These are phyloP conservation scores for Dactylorhiza incarnata DNA, from an alignment of 106 monocot species.

Conservation along the genomic window DNA sequence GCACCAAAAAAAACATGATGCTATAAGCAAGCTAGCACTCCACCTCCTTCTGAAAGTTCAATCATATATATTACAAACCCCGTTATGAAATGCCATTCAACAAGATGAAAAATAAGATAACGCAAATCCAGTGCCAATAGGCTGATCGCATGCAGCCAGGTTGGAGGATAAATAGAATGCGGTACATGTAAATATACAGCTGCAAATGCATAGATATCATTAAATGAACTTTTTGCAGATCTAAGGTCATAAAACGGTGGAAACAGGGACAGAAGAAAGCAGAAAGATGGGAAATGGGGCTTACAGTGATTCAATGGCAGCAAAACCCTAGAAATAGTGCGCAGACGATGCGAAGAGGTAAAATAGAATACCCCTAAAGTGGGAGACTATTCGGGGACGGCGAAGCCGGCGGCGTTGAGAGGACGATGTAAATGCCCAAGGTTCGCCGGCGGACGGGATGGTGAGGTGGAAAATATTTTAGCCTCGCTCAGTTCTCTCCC, in stretches of 20 bases:
- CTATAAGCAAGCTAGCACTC: neutral
- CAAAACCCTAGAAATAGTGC: neutral
- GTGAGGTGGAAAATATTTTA: neutral
- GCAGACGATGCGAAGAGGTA: neutral
- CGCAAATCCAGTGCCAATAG: neutral
- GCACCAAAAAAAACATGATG: neutral
- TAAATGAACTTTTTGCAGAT: neutral
- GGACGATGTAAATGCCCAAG: neutral
- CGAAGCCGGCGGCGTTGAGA: neutral
- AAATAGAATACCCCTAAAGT: neutral
- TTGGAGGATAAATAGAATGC: neutral
- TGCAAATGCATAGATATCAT: neutral
- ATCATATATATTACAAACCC: neutral
- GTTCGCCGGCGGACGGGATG: neutral
- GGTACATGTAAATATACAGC: neutral
- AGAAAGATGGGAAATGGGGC: neutral
- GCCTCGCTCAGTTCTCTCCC: neutral
- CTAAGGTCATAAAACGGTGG: neutral
- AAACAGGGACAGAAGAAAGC: neutral
- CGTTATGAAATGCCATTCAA: neutral
- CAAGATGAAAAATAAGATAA: neutral
- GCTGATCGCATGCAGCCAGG: neutral
- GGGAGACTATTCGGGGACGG: neutral
- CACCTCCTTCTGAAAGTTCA: neutral
- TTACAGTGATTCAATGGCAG: neutral